A percentile compares a stretch with the other conserved stretches of the same genome.
Conservation (phyloP, 768 basidiomycete species). For the Flagelloscypha sp. region DNA sequence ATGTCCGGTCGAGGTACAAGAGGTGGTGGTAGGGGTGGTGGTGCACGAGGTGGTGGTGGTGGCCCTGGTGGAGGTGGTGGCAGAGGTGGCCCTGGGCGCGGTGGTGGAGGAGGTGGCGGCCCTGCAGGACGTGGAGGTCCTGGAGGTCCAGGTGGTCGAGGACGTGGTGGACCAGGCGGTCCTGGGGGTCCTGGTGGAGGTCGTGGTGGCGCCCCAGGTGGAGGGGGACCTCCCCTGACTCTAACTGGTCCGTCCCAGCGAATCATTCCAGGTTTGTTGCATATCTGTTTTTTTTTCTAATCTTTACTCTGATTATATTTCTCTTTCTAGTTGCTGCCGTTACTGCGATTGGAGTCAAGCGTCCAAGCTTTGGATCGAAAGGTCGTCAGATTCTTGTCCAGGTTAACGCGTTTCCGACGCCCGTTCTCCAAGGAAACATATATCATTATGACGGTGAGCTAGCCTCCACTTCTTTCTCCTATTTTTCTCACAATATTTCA, state of each 20-base stretch:
- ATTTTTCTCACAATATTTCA: background rate
- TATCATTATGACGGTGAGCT: constrained; percentile 64
- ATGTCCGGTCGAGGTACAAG: too few species aligned
- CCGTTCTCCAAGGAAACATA: constrained; percentile 46
- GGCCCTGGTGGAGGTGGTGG: too few species aligned
- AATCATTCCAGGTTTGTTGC: too few species aligned
- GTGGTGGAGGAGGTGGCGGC: constrained; percentile 15
- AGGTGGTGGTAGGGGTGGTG: too few species aligned
- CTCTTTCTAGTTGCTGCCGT: too few species aligned
- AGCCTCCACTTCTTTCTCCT: background rate
- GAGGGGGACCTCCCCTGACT: constrained; percentile 15
- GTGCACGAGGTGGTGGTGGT: too few species aligned
- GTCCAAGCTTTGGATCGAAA: constrained; percentile 43
- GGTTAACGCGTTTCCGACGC: constrained; percentile 47
- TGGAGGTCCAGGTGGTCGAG: constrained; percentile 14
- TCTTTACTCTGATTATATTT: constrained; percentile 19
- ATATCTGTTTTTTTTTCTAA: constrained; percentile 6
- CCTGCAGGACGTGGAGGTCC: constrained; percentile 23
- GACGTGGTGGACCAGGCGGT: constrained; percentile 21
- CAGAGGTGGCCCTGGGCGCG: constrained; percentile 3
- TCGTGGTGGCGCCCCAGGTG: constrained; percentile 21
- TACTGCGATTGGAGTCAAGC: constrained; percentile 52
- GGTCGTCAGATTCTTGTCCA: constrained; percentile 32
- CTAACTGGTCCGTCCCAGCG: too few species aligned
- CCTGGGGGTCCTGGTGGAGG: constrained; percentile 18